Evolutionary conservation across 139 green algal genomes (phyloP).

Genomic region (Micractinium conductrix): DNA sequence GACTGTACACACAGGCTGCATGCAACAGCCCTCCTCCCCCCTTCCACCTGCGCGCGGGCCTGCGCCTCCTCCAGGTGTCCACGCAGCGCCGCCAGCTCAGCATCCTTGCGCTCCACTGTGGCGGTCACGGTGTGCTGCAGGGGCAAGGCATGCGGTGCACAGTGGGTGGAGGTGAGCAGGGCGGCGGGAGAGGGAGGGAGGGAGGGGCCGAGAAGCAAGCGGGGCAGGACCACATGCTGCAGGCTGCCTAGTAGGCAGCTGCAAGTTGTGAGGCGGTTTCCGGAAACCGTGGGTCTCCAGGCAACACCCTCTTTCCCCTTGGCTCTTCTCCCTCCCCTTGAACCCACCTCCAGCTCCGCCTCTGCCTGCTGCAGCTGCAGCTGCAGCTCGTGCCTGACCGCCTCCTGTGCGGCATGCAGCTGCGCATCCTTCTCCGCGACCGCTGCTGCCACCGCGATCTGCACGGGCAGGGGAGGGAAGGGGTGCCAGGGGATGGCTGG

Average conservation of each 20-base stretch:
- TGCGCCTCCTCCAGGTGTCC: conserved; percentile 11
- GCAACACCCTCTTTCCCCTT: too few relatives aligned
- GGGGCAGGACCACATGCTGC: too few relatives aligned
- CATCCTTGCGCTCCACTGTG: conserved; percentile 9
- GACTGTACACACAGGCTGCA: too few relatives aligned
- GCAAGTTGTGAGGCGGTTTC: too few relatives aligned
- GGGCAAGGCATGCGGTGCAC: too few relatives aligned
- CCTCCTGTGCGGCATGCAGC: conserved; percentile 25
- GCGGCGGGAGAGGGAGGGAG: too few relatives aligned
- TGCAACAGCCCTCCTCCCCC: neutral
- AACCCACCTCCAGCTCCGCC: conserved; percentile 19
- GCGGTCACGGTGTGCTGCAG: conserved; percentile 1
- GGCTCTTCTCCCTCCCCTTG: too few relatives aligned
- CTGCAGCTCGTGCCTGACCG: conserved; percentile 22
- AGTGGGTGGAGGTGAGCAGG: too few relatives aligned
- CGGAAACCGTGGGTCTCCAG: too few relatives aligned
- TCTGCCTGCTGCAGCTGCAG: conserved; percentile 31
- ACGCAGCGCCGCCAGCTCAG: neutral
- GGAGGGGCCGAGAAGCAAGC: too few relatives aligned
- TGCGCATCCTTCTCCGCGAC: conserved; percentile 32
- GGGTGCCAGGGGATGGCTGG: neutral
- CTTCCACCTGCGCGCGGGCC: neutral
- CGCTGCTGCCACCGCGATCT: neutral
- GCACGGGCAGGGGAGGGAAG: neutral
- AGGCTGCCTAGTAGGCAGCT: too few relatives aligned